Conservation (phyloP, 805 yeast species). For the Suhomyces pyralidae region DNA sequence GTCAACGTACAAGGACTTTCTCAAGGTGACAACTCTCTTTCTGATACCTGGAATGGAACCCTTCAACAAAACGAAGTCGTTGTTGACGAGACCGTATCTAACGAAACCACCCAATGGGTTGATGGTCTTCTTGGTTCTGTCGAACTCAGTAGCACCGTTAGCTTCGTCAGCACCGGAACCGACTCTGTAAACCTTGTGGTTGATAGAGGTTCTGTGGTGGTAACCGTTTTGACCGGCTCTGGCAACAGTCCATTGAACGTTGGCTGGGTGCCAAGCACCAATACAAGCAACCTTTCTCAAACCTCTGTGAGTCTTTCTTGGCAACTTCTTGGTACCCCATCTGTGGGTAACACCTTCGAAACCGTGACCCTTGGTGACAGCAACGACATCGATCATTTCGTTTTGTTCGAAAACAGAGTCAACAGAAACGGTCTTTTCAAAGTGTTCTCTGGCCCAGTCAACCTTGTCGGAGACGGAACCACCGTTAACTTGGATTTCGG, state of each 20-base stretch:
- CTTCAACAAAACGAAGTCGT: slow-evolving; percentile 96
- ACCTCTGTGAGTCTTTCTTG: slow-evolving; percentile 99
- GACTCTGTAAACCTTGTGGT: slow-evolving; percentile 99
- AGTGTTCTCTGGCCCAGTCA: slow-evolving; percentile 97
- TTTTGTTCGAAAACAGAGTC: slow-evolving; percentile 96
- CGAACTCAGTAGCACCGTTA: slow-evolving; percentile 93
- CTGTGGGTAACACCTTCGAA: slow-evolving; percentile 99
- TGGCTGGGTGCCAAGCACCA: slow-evolving; percentile 99
- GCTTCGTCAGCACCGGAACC: slow-evolving; percentile 96
- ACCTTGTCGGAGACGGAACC: slow-evolving; percentile 97
- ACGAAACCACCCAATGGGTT: slow-evolving; percentile 99
- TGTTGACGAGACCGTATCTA: slow-evolving; percentile 96
- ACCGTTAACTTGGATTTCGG: slow-evolving; percentile 99
- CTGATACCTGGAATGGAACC: slow-evolving; percentile 99
- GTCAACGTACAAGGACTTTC: slow-evolving; percentile 97
- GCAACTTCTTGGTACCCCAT: slow-evolving; percentile 99
- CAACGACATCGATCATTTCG: slow-evolving; percentile 97
- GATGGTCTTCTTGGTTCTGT: slow-evolving; percentile 99
- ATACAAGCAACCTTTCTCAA: slow-evolving; percentile 99
- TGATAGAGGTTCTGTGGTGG: slow-evolving; percentile 99
- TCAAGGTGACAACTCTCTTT: slow-evolving; percentile 98
- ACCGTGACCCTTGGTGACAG: slow-evolving; percentile 99
- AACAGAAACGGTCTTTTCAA: slow-evolving; percentile 97
- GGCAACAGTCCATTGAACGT: slow-evolving; percentile 98
- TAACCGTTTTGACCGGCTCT: slow-evolving; percentile 99